These are phyloP conservation scores for Penicillium parvum DNA, from an alignment of 495 filamentous ascomycete species.

Conservation along the genomic window DNA sequence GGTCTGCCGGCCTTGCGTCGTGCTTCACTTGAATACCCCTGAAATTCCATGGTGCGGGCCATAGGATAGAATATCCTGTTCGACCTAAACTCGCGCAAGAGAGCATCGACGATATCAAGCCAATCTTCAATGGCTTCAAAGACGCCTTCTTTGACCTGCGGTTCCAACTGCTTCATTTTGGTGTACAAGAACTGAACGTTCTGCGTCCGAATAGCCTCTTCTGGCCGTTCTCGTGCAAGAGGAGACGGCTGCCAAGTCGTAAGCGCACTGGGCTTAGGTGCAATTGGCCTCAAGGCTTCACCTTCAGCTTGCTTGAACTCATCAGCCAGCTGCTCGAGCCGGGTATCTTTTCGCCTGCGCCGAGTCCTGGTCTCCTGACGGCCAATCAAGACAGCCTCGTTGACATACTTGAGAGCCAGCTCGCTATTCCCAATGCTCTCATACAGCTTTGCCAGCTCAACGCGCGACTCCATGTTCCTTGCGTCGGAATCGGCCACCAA, in stretches of 20 bases:
- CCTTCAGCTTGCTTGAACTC: slow-evolving; percentile 33
- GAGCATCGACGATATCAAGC: slow-evolving; percentile 67
- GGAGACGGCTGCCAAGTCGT: too few relatives aligned
- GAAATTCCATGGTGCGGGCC: slow-evolving; percentile 64
- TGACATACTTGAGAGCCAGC: slow-evolving; percentile 68
- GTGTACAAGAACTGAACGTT: slow-evolving; percentile 55
- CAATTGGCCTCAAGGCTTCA: slow-evolving; percentile 11
- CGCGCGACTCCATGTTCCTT: slow-evolving; percentile 64
- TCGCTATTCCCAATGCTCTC: slow-evolving; percentile 63
- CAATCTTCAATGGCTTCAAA: slow-evolving; percentile 55
- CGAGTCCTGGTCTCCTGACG: slow-evolving; percentile 36
- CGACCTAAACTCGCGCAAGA: slow-evolving; percentile 75
- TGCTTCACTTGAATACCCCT: slow-evolving; percentile 55
- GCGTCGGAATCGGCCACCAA: slow-evolving; percentile 65
- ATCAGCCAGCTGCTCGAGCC: slow-evolving; percentile 40
- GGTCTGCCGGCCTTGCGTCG: slow-evolving; percentile 39
- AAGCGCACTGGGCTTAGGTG: slow-evolving; percentile 28
- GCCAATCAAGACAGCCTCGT: slow-evolving; percentile 64
- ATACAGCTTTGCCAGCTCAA: slow-evolving; percentile 74
- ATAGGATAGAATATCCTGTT: slow-evolving; percentile 74
- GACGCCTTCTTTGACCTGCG: slow-evolving; percentile 48
- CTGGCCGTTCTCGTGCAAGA: too few relatives aligned
- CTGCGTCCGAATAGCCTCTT: slow-evolving; percentile 33
- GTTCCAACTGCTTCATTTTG: slow-evolving; percentile 50
- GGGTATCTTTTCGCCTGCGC: slow-evolving; percentile 36